Conservation (phyloP, 306 rosid species). For the Canavalia ensiformis region DNA sequence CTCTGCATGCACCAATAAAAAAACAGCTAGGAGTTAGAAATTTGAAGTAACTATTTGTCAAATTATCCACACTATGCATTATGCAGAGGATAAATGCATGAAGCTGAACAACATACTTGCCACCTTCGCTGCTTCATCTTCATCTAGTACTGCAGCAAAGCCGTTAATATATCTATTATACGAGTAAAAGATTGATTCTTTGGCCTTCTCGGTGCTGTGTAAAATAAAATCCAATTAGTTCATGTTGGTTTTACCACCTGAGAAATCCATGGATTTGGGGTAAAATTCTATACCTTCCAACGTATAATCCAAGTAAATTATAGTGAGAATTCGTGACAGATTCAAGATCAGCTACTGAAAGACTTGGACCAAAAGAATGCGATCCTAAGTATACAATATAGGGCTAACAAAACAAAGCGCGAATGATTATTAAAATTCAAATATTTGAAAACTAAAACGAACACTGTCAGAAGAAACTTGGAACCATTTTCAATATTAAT, state of each 20-base stretch:
- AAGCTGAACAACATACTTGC: slow-evolving; percentile 52
- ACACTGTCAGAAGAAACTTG: background rate
- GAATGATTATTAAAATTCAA: background rate
- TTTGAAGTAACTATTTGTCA: background rate
- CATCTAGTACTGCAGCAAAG: slow-evolving; percentile 78
- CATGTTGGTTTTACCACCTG: background rate
- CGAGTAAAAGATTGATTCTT: slow-evolving; percentile 70
- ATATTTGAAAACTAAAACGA: background rate
- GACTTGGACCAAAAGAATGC: slow-evolving; percentile 51
- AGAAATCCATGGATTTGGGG: background rate
- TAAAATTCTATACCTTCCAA: slow-evolving; percentile 63
- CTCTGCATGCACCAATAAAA: slow-evolving; percentile 50
- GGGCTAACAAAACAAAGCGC: slow-evolving; percentile 51
- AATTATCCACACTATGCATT: background rate
- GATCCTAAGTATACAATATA: slow-evolving; percentile 80
- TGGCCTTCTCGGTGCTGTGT: slow-evolving; percentile 59
- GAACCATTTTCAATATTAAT: background rate
- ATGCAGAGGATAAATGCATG: background rate
- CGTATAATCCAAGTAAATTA: slow-evolving; percentile 56
- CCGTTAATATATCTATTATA: slow-evolving; percentile 72
- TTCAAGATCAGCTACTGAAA: slow-evolving; percentile 39
- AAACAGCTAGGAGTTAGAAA: background rate
- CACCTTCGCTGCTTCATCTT: slow-evolving; percentile 57
- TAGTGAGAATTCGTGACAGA: slow-evolving; percentile 56
- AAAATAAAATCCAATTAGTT: background rate